These are phyloP conservation scores for Mrakia frigida DNA, from an alignment of 768 basidiomycete genomes.

Conservation along the genomic window DNA sequence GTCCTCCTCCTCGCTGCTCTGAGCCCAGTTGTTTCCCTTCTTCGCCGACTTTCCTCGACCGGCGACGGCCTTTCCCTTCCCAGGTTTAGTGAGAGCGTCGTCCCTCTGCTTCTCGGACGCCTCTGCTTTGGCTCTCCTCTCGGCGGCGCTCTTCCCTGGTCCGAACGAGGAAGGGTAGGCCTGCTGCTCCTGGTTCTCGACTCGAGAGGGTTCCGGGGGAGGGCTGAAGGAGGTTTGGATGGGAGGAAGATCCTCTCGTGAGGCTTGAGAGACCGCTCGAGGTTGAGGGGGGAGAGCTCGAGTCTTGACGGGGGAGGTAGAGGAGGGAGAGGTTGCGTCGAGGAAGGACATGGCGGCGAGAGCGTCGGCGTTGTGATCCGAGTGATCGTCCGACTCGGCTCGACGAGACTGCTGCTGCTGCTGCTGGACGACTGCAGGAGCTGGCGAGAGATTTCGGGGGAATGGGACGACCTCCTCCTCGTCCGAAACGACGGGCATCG, in stretches of 20 bases:
- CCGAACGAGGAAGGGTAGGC: conserved; percentile 83
- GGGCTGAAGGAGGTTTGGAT: conserved; percentile 20
- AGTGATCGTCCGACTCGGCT: conserved; percentile 2
- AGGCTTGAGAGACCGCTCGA: conserved; percentile 4
- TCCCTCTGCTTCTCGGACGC: conserved; percentile 77
- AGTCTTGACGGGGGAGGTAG: conserved; percentile 36
- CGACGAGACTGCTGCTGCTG: neutral
- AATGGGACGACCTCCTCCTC: conserved; percentile 1
- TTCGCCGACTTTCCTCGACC: conserved; percentile 28
- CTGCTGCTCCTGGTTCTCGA: conserved; percentile 22
- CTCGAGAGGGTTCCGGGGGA: conserved; percentile 30
- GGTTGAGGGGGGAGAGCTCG: conserved; percentile 38
- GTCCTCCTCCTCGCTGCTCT: conserved; percentile 77
- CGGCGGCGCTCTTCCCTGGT: conserved; percentile 71
- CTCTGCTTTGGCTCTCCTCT: conserved; percentile 76
- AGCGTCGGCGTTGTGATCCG: conserved; percentile 53
- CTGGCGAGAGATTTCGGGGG: neutral
- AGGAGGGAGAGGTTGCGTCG: conserved; percentile 43
- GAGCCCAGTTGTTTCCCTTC: conserved; percentile 50
- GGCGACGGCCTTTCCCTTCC: conserved; percentile 48
- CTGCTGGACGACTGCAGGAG: neutral
- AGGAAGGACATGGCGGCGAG: conserved; percentile 74
- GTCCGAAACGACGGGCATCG: conserved; percentile 29
- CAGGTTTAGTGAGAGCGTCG: conserved; percentile 70
- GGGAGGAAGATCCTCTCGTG: neutral